Evolutionary conservation across 352 stramenopile genomes (phyloP).

Genomic region (Pelagophyceae sp.): DNA sequence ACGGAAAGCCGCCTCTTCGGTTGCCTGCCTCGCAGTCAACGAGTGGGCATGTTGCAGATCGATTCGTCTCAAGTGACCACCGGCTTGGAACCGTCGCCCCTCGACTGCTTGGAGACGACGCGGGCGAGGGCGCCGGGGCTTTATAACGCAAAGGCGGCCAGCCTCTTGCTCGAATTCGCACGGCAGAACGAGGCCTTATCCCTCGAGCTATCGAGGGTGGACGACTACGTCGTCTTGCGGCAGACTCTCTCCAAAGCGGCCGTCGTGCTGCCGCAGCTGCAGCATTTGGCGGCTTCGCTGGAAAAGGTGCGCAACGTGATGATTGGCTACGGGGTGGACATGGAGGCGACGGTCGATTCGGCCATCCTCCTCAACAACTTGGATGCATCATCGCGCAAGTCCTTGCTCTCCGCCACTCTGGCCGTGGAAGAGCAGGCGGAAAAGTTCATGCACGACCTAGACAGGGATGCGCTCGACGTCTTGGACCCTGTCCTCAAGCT

Average conservation of each 20-base stretch:
- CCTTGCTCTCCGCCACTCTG: background rate
- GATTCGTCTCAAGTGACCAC: background rate
- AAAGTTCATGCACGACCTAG: background rate
- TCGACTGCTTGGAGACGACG: background rate
- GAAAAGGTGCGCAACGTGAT: background rate
- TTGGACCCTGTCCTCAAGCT: background rate
- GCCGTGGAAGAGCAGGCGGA: background rate
- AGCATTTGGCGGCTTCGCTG: background rate
- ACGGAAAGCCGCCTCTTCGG: background rate
- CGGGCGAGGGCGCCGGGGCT: background rate
- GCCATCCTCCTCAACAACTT: background rate
- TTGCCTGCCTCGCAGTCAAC: background rate
- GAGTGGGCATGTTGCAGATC: background rate
- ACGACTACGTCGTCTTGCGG: background rate
- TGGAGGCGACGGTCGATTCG: background rate
- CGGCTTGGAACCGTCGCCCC: background rate
- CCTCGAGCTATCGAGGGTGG: background rate
- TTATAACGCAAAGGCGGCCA: background rate
- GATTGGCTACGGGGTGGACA: background rate
- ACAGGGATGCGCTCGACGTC: background rate
- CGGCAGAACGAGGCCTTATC: background rate
- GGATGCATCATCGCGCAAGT: background rate
- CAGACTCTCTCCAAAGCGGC: background rate
- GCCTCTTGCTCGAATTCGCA: background rate
- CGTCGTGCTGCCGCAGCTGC: background rate